These are phyloP conservation scores for Saccharata proteae DNA, from an alignment of 2,329 filamentous ascomycete genomes.

Conservation along the genomic window DNA sequence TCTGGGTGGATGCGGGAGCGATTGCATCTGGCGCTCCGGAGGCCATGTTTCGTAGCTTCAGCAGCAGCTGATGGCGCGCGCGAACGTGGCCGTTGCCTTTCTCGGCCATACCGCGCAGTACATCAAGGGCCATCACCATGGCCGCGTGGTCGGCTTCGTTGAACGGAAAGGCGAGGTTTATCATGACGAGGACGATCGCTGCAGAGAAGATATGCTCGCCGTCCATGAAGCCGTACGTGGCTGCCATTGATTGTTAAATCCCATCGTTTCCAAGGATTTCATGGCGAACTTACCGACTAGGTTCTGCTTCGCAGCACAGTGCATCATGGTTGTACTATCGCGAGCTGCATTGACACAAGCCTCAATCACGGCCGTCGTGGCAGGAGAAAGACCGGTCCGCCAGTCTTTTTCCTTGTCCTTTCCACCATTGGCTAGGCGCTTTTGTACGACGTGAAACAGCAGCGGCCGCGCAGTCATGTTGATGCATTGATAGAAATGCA, in stretches of 20 bases:
- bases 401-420: constrained; percentile 26
- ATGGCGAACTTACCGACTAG: constrained; percentile 23
- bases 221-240: constrained; percentile 47
- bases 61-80: constrained; percentile 26
- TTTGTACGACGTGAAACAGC: constrained; percentile 42
- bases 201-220: constrained; percentile 45
- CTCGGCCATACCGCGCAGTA: constrained; percentile 40
- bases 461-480: constrained; percentile 45
- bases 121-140: constrained; percentile 35
- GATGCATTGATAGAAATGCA: constrained; percentile 47
- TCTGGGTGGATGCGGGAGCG: background rate
- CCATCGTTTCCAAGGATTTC: constrained; percentile 9
- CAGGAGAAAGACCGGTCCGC: constrained; percentile 35
- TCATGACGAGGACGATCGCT: constrained; percentile 42
- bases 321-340: constrained; percentile 38
- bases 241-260: constrained; percentile 12
- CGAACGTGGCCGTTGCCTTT: constrained; percentile 40
- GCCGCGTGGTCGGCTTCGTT: constrained; percentile 29
- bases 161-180: constrained; percentile 40
- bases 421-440: constrained; percentile 28
- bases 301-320: constrained; percentile 36
- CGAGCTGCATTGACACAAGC: constrained; percentile 40
- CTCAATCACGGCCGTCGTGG: constrained; percentile 40
- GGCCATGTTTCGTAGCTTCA: constrained; percentile 20
- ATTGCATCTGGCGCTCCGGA: background rate